Percentiles rank a stretch among this genome's conserved stretches.
Conservation (phyloP, 768 basidiomycete genomes). For the Suillus bovinus region DNA sequence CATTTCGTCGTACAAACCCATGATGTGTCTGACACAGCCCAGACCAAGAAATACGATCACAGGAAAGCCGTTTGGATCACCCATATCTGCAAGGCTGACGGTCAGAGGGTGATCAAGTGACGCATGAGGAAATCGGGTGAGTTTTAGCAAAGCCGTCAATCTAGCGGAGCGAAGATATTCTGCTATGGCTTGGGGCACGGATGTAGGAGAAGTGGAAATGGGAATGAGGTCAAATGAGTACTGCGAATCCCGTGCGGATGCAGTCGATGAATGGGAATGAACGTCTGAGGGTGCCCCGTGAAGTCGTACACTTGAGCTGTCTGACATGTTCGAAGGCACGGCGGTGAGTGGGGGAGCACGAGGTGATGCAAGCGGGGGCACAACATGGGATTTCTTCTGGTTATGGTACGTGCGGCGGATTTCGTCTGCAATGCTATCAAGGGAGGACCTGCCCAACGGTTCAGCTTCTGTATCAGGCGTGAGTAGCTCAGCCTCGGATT, state of each 20-base stretch:
- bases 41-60: constrained; percentile 91
- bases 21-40: constrained; percentile 92
- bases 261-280: constrained; percentile 48
- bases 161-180: constrained; percentile 85
- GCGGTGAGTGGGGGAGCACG: constrained; percentile 31
- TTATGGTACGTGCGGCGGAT: constrained; percentile 67
- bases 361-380: constrained; percentile 39
- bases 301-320: constrained; percentile 47
- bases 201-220: constrained; percentile 48
- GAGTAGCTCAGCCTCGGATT: constrained; percentile 49
- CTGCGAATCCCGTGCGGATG: constrained; percentile 23
- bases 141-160: constrained; percentile 77
- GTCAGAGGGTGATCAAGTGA: constrained; percentile 71
- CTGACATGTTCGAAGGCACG: constrained; percentile 52
- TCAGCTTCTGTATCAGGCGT: constrained; percentile 61
- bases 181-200: constrained; percentile 72
- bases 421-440: constrained; percentile 88
- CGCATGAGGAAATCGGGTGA: constrained; percentile 80
- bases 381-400: constrained; percentile 40
- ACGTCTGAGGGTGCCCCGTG: constrained; percentile 46
- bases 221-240: constrained; percentile 29
- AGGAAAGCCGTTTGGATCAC: constrained; percentile 81
- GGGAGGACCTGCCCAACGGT: constrained; percentile 74
- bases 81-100: constrained; percentile 93
- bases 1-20: constrained; percentile 96